These are phyloP conservation scores for Dovyalis caffra DNA, from an alignment of 345 rosid species.

Conservation along the genomic window DNA sequence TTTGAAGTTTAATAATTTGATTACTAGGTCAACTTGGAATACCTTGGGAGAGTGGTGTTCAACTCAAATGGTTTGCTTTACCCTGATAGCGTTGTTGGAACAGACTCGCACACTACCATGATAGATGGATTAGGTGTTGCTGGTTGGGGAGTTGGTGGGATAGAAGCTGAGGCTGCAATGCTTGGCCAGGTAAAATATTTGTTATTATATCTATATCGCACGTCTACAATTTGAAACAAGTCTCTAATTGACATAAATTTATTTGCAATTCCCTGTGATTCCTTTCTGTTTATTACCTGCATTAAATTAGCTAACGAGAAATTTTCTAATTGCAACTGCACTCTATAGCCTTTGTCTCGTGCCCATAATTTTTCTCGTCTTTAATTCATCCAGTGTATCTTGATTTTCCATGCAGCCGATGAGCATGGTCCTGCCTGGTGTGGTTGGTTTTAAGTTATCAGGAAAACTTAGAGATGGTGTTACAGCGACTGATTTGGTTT, in stretches of 20 bases:
- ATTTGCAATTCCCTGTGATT: neutral
- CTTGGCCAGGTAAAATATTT: slow-evolving; percentile 77
- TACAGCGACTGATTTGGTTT: slow-evolving; percentile 91
- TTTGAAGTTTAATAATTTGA: slow-evolving; percentile 4
- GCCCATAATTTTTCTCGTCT: neutral
- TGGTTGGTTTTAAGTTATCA: slow-evolving; percentile 78
- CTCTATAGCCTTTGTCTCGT: neutral
- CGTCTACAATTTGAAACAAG: neutral
- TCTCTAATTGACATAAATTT: neutral
- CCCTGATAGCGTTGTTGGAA: slow-evolving; percentile 95
- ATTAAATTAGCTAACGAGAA: neutral
- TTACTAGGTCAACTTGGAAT: slow-evolving; percentile 82
- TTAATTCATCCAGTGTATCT: neutral
- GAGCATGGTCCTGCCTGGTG: slow-evolving; percentile 99
- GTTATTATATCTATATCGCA: neutral
- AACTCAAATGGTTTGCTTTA: slow-evolving; percentile 71
- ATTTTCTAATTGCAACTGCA: neutral
- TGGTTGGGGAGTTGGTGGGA: slow-evolving; percentile 99
- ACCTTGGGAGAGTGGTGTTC: slow-evolving; percentile 92
- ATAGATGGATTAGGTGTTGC: slow-evolving; percentile 98
- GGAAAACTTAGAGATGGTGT: slow-evolving; percentile 84
- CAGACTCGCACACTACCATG: slow-evolving; percentile 96
- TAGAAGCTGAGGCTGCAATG: slow-evolving; percentile 96
- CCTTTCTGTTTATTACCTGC: neutral
- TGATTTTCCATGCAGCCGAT: slow-evolving; percentile 62